Evolutionary conservation across 192 early-diverging fungal genomes (phyloP).

Genomic region (Coemansia sp.): DNA sequence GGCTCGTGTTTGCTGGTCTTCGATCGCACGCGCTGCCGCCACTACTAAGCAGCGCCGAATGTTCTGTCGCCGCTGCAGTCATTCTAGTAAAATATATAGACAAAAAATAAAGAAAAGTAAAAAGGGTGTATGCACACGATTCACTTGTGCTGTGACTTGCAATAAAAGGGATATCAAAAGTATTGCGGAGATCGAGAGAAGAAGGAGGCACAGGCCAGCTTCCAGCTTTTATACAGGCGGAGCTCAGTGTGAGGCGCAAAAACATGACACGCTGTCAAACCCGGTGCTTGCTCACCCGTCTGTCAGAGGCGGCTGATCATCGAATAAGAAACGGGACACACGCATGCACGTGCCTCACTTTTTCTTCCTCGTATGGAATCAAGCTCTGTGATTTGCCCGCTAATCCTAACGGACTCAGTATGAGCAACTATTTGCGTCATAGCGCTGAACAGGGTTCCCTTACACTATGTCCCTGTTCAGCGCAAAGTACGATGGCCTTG

Average conservation of each 20-base stretch:
- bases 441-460: background rate
- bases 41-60: slow-evolving; percentile 18
- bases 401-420: background rate
- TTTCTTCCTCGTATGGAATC: slow-evolving; percentile 2
- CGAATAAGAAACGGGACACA: slow-evolving; percentile 1
- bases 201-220: background rate
- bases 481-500: no score
- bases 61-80: slow-evolving; percentile 13
- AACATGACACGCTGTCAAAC: slow-evolving; percentile 5
- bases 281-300: slow-evolving; percentile 5
- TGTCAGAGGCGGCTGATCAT: background rate
- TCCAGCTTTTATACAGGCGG: background rate
- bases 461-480: background rate
- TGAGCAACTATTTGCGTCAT: slow-evolving; percentile 3
- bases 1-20: slow-evolving; percentile 11
- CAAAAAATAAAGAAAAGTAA: background rate
- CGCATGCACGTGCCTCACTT: slow-evolving; percentile 4
- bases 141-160: background rate
- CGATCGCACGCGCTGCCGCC: slow-evolving; percentile 4
- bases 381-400: slow-evolving; percentile 9
- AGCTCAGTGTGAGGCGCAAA: background rate
- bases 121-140: background rate
- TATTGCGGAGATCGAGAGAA: slow-evolving; percentile 1
- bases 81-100: slow-evolving; percentile 1
- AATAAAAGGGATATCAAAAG: background rate